A percentile compares a stretch with the other conserved stretches of the same genome.
These are phyloP conservation scores for Aegilops bicornis DNA, from an alignment of 176 grass and related monocot species.

Conservation along the genomic window DNA sequence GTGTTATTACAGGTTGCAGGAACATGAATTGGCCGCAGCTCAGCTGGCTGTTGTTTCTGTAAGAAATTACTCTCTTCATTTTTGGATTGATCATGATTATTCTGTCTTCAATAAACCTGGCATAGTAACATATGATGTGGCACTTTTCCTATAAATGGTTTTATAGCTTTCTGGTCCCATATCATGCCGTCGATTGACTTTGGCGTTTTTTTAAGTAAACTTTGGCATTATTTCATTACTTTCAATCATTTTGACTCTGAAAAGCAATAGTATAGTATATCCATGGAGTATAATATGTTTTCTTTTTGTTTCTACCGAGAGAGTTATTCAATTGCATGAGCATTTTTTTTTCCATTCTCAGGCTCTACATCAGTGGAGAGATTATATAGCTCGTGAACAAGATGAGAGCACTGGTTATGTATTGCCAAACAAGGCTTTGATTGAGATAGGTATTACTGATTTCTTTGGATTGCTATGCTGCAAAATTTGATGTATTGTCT, in stretches of 20 bases:
- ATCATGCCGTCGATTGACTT: not conserved
- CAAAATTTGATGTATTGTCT: constrained; percentile 19
- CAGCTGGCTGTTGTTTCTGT: constrained; percentile 82
- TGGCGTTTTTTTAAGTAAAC: not conserved
- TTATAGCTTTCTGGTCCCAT: constrained; percentile 1
- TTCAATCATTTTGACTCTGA: not conserved
- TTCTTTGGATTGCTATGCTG: not conserved
- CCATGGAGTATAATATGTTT: not conserved
- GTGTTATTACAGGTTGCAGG: constrained; percentile 62
- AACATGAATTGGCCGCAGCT: constrained; percentile 70
- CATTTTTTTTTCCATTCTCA: constrained; percentile 25
- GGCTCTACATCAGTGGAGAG: constrained; percentile 87
- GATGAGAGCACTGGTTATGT: constrained; percentile 99
- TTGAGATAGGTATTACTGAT: constrained; percentile 81
- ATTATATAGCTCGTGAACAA: constrained; percentile 64
- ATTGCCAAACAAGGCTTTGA: constrained; percentile 81
- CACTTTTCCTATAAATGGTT: not conserved
- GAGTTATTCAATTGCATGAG: not conserved
- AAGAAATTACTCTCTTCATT: constrained; percentile 42
- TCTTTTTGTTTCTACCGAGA: not conserved
- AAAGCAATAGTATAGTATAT: constrained; percentile 21
- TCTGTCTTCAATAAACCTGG: not conserved
- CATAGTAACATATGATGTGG: constrained; percentile 9
- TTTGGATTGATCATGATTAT: constrained; percentile 16
- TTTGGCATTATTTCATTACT: not conserved